Conservation (phyloP, 2,329 filamentous ascomycete species). For the Penicillium crustosum region DNA sequence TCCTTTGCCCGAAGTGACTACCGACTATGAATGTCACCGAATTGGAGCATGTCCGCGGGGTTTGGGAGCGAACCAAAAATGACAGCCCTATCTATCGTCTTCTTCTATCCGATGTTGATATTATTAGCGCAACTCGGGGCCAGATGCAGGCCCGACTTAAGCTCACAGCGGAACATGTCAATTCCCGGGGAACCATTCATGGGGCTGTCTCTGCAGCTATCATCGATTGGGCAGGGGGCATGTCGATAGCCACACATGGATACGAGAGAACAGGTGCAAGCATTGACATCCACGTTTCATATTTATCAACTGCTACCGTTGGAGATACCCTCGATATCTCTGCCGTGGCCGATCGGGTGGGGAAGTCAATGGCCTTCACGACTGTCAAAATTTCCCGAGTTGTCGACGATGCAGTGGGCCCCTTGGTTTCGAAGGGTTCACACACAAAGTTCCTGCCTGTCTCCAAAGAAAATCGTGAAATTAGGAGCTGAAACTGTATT, state of each 20-base stretch:
- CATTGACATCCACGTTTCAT: constrained; percentile 9
- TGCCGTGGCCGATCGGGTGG: constrained; percentile 7
- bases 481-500: neutral
- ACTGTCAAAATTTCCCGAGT: constrained; percentile 6
- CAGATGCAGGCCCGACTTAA: constrained; percentile 10
- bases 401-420: constrained; percentile 6
- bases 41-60: constrained; percentile 10
- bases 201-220: constrained; percentile 10
- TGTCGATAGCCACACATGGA: constrained; percentile 12
- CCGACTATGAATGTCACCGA: neutral
- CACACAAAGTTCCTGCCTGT: constrained; percentile 14
- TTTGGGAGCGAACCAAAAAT: constrained; percentile 11
- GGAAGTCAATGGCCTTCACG: constrained; percentile 12
- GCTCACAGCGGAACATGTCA: constrained; percentile 10
- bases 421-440: constrained; percentile 9
- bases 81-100: constrained; percentile 10
- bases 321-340: constrained; percentile 7
- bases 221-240: constrained; percentile 11
- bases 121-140: constrained; percentile 3
- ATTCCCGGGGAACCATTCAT: constrained; percentile 11
- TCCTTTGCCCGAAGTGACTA: neutral
- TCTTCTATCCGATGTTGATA: constrained; percentile 8
- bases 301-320: constrained; percentile 7
- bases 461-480: constrained; percentile 7
- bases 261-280: constrained; percentile 11